Percentiles rank a stretch among this genome's conserved stretches.
phyloP scores from a whole-genome alignment of 2,329 filamentous ascomycete genomes.

The Fusarium paranaense region DNA sequence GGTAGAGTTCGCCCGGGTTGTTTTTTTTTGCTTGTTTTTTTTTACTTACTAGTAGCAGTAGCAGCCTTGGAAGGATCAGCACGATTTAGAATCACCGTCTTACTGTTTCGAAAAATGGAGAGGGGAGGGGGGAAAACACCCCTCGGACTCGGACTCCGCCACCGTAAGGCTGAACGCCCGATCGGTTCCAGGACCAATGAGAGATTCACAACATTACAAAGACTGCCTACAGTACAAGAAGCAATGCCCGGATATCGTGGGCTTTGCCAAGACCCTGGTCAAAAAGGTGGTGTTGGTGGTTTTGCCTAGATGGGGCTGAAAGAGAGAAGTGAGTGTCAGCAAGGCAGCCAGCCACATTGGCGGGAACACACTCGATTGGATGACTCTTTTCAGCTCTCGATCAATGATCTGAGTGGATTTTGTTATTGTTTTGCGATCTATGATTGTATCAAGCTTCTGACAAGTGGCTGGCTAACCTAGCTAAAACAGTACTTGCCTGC shows the following conservation, averaged over 20 bases:
- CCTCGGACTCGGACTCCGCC: slow-evolving; percentile 13
- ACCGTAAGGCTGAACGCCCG: slow-evolving; percentile 31
- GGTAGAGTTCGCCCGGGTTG: neutral
- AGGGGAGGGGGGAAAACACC: neutral
- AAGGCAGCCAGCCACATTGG: slow-evolving; percentile 22
- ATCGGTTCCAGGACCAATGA: slow-evolving; percentile 5
- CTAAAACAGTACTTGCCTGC: neutral
- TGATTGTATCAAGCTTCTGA: slow-evolving; percentile 4
- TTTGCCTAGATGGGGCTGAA: neutral
- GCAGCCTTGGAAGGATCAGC: neutral
- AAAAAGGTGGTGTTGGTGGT: neutral
- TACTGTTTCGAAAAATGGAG: neutral
- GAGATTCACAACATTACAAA: neutral
- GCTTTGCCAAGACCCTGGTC: neutral
- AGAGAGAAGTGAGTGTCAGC: slow-evolving; percentile 9
- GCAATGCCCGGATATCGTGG: neutral
- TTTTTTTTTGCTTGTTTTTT: neutral
- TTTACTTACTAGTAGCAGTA: neutral
- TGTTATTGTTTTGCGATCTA: neutral
- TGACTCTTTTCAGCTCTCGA: neutral
- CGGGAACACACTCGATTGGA: neutral
- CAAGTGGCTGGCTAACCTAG: neutral
- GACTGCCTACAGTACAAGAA: neutral
- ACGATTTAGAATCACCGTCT: neutral
- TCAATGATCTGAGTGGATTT: neutral